Evolutionary conservation across 1,139 yeast species (phyloP).

Genomic region (Geotrichum reessii): DNA sequence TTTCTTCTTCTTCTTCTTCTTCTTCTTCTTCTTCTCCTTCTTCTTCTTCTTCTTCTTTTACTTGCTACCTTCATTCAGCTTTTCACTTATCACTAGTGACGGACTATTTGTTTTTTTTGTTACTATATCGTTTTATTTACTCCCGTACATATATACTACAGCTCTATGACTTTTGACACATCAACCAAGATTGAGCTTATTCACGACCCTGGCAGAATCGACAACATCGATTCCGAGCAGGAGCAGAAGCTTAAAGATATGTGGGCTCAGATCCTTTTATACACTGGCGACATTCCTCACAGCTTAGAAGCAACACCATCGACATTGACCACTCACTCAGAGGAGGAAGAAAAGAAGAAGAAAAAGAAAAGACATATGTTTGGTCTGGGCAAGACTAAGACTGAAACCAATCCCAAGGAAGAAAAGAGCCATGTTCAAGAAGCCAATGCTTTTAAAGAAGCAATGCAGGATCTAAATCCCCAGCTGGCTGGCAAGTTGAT

Average conservation of each 20-base stretch:
- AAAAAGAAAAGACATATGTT: conserved; percentile 27
- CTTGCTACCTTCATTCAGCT: not conserved
- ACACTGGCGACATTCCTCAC: conserved; percentile 53
- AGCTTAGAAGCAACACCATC: conserved; percentile 48
- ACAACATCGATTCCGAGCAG: conserved; percentile 55
- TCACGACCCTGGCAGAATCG: conserved; percentile 39
- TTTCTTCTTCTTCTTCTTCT: not conserved
- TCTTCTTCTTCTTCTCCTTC: not conserved
- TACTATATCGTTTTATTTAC: not conserved
- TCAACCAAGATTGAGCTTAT: conserved; percentile 6
- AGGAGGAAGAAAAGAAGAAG: conserved; percentile 25
- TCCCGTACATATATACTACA: not conserved
- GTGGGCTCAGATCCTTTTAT: conserved; percentile 62
- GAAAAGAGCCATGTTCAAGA: conserved; percentile 18
- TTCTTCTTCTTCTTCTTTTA: not conserved
- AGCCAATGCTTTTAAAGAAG: conserved; percentile 17
- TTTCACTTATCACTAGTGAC: not conserved
- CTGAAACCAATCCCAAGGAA: not conserved
- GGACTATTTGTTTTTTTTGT: not conserved
- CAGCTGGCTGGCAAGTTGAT: conserved; percentile 23
- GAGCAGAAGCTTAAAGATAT: conserved; percentile 65
- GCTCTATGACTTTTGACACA: not conserved
- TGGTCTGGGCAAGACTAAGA: conserved; percentile 25
- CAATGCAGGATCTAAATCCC: conserved; percentile 10
- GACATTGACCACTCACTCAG: conserved; percentile 38